Base-by-base conservation (phyloP, 805 yeast species). In the Lipomyces orientalis region DNA sequence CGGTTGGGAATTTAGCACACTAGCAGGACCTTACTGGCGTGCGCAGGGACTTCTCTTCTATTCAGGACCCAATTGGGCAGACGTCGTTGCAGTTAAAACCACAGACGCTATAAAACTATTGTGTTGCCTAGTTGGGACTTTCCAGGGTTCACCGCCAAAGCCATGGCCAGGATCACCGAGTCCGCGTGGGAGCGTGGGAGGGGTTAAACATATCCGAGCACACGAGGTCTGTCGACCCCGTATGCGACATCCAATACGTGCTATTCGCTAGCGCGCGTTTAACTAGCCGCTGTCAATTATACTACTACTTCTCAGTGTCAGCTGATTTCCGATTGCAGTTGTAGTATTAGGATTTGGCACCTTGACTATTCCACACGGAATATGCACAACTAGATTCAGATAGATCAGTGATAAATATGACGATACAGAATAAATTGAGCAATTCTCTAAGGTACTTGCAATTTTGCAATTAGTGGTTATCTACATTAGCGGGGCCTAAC, bases 1-100 rank as follows among this genome's bases (percentile, higher is more conserved):
- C 25, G 31, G 62, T 64, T 64, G 64, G 67, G 64, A 64, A 39
- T 62, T 57, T 51, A 33, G 61, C 39, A 46, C 64, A n/a, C 51
- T 16, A 16, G 19, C 49, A 19, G 49, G 49, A 43, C 49, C 49
- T 43, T 8, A 43, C 5, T 2, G 49, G 22, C 22, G 8, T 19
- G 0, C 1, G 10, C 9, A 43, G 10, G 10, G 1, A 16, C n/a
- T 1, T 1, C 9, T 22, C 25, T 43, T 43, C 22, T 22, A 43
- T 43, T 43, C 22, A 12, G 49, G 49, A 6, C 49, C n/a, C 25
- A 43, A 43, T 43, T 43, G 22, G 4, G 10, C 2, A 43, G 22
- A 0, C 7, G 4, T 9, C 22, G 8, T 16, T 16, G 19, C 5
- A 37, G 16, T 43, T 43, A 43, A 7, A 9, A 1, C 49, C 22